Evolutionary conservation across 2,329 filamentous ascomycete genomes (phyloP), one percentile per base, ranked within the genome.

Genomic region (Fusarium subtropicale): DNA sequence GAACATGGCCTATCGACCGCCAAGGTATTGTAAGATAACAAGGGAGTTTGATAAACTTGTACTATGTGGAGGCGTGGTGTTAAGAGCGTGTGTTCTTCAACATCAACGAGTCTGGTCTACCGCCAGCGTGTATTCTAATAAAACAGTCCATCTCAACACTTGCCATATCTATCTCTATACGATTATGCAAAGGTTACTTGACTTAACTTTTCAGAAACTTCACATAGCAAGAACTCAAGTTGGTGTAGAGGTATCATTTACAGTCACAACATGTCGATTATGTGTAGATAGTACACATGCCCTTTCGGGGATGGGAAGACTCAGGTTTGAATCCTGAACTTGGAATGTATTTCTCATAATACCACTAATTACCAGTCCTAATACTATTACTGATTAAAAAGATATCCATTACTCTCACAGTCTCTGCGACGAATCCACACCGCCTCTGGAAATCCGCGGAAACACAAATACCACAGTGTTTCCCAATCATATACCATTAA

Each of bases 11-110:
- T 12, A 26, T 13, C 28, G 18, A 51, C 12, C 31, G 47, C 16
- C 22, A 53, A n/a, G 16, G 24, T 53, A 41, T 39, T 69, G 63
- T 69, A 68, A 51, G 22, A 62, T 66, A 60, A 36, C n/a, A 42
- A 31, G 9, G 42, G 44, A 44, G 33, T 46, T 54, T 56, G 18
- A 16, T 26, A 26, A 59, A 26, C 30, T 47, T 69, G 66, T 67
- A 69, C 22, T 46, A 70, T 64, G 67, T 34, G 47, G 24, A 45
- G 42, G 33, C 7, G 18, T 16, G 38, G 13, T 48, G 36, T 46
- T 15, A 13, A 28, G 34, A 34, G 26, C 9, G 12, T 34, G 38
- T 7, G 10, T 13, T 41, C 20, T 31, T 30, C 36, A 18, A 16
- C 16, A 13, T 30, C 10, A 11, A 33, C 15, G 8, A 54, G 22